Evolutionary conservation across 805 yeast species (phyloP).

Genomic region (Hanseniaspora clermontiae): DNA sequence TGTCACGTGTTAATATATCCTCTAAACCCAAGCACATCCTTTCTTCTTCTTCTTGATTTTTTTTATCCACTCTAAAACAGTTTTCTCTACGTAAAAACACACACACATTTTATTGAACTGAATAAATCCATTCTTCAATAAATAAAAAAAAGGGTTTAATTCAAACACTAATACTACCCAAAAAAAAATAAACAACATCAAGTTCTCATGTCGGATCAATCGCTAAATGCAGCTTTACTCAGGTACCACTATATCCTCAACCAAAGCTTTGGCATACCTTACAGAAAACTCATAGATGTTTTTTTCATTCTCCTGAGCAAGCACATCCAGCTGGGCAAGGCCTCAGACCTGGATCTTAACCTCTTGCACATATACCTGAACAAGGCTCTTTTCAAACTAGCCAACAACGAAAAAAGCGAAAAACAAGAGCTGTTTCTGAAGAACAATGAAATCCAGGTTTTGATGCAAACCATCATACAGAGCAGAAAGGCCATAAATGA

Average conservation of each 20-base stretch:
- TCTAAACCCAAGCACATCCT: too few species aligned
- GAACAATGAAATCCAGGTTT: background rate
- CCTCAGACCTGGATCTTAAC: background rate
- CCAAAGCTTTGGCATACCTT: background rate
- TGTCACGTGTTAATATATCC: too few species aligned
- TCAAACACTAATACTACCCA: too few species aligned
- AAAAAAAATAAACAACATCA: background rate
- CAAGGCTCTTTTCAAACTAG: background rate
- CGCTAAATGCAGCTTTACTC: background rate
- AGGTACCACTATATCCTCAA: background rate
- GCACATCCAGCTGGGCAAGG: background rate
- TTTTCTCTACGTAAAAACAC: too few species aligned
- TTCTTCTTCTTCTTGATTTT: too few species aligned
- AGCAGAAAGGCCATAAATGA: background rate
- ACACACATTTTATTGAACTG: too few species aligned
- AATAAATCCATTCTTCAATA: too few species aligned
- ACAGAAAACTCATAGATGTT: background rate
- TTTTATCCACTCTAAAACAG: too few species aligned
- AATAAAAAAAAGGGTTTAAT: too few species aligned
- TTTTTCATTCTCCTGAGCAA: background rate
- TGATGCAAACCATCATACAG: background rate
- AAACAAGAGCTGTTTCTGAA: background rate
- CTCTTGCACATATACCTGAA: background rate
- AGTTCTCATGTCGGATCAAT: background rate
- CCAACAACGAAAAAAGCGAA: background rate